phyloP scores from a whole-genome alignment of 2,329 filamentous ascomycete genomes.

The Penicillium aurantiogriseum region DNA sequence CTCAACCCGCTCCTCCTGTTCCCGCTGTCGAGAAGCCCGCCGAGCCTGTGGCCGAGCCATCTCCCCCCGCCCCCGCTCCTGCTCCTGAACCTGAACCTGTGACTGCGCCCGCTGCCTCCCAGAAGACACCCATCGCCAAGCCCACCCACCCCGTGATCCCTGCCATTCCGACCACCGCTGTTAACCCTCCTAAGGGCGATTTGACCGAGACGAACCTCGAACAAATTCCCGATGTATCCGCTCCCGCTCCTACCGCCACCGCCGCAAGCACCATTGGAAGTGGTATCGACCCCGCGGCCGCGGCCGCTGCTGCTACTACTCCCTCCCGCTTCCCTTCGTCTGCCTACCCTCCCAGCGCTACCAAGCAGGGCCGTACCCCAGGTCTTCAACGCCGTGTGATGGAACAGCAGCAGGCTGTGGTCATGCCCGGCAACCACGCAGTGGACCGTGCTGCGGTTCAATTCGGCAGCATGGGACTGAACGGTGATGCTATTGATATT shows the following conservation, averaged over 20 bases:
- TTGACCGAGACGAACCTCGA: conserved; percentile 91
- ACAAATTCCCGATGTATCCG: conserved; percentile 78
- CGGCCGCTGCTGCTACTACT: conserved; percentile 50
- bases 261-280: conserved; percentile 86
- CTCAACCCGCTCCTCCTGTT: conserved; percentile 40
- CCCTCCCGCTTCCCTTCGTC: conserved; percentile 61
- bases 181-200: conserved; percentile 73
- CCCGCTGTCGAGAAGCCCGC: conserved; percentile 28
- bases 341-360: conserved; percentile 75
- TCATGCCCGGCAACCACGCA: conserved; percentile 96
- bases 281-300: conserved; percentile 71
- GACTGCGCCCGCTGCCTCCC: conserved; percentile 34
- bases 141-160: conserved; percentile 34
- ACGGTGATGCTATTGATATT: conserved; percentile 70
- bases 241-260: conserved; percentile 74
- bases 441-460: conserved; percentile 91
- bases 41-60: conserved; percentile 33
- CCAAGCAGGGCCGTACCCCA: conserved; percentile 71
- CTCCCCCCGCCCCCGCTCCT: conserved; percentile 48
- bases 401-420: conserved; percentile 95
- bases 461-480: conserved; percentile 92
- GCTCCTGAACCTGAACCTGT: too few species aligned
- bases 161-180: conserved; percentile 40
- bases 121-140: conserved; percentile 39
- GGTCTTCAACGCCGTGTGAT: conserved; percentile 83